Percentiles rank a stretch among this genome's conserved stretches.
Conservation (phyloP, 441 rosid genomes). For the Francoa sonchifolia region DNA sequence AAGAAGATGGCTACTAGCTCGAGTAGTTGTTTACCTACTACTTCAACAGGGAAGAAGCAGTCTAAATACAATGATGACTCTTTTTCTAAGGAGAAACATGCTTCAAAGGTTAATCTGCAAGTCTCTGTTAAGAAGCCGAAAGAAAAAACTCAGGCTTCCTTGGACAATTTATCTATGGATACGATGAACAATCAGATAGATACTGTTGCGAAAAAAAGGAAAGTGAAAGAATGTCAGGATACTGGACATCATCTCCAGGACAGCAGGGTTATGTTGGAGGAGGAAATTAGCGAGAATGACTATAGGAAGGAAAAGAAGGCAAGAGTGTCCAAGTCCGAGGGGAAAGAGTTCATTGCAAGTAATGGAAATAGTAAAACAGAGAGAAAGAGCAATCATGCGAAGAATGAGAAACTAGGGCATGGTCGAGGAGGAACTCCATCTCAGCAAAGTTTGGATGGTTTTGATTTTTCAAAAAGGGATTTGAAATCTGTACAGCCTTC, state of each 20-base stretch:
- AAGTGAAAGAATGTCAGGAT: constrained; percentile 33
- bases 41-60: constrained; percentile 31
- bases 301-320: constrained; percentile 53
- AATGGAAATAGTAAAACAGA: constrained; percentile 41
- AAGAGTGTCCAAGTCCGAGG: constrained; percentile 36
- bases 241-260: constrained; percentile 26
- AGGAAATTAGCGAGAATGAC: constrained; percentile 45
- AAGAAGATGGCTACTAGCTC: constrained; percentile 37
- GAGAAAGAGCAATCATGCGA: constrained; percentile 34
- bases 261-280: constrained; percentile 22
- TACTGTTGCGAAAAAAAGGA: constrained; percentile 39
- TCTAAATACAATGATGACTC: constrained; percentile 23
- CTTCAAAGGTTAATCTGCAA: constrained; percentile 24
- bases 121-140: constrained; percentile 32
- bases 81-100: constrained; percentile 25
- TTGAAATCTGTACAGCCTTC: constrained; percentile 38
- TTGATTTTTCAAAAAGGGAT: constrained; percentile 41
- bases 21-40: constrained; percentile 34
- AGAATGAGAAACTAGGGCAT: constrained; percentile 27
- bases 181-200: constrained; percentile 32
- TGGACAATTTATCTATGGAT: constrained; percentile 24
- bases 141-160: constrained; percentile 34
- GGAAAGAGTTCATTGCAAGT: constrained; percentile 49
- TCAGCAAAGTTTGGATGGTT: constrained; percentile 35
- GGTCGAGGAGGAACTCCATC: constrained; percentile 27